Percentiles rank a stretch among this genome's conserved stretches.
Conservation (phyloP, 257 asterid species). For the Jasminum sambac region DNA sequence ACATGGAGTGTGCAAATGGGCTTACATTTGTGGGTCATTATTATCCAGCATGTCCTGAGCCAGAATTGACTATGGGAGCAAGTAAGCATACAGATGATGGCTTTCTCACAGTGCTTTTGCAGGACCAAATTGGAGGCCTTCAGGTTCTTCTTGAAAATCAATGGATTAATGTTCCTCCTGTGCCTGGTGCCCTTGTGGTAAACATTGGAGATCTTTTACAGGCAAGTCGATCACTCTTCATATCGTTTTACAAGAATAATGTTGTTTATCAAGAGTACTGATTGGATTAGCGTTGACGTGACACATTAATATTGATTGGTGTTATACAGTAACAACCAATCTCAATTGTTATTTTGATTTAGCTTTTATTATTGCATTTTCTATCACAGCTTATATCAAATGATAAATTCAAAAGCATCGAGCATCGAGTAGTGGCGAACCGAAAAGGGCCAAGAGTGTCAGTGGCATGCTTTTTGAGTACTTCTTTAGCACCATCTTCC, state of each 20-base stretch:
- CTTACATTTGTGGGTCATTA: conserved; percentile 50
- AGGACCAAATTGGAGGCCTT: conserved; percentile 65
- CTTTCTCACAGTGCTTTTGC: conserved; percentile 65
- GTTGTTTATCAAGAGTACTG: no score
- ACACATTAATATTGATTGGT: no score
- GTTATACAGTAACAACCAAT: neutral
- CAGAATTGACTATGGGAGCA: conserved; percentile 59
- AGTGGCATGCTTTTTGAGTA: conserved; percentile 62
- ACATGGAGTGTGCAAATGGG: conserved; percentile 50
- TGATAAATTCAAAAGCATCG: conserved; percentile 55
- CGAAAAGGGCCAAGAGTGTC: conserved; percentile 59
- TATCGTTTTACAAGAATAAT: no score
- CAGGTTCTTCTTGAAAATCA: conserved; percentile 42
- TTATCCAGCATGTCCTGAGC: conserved; percentile 74
- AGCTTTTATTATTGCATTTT: neutral
- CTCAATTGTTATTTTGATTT: neutral
- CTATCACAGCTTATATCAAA: conserved; percentile 59
- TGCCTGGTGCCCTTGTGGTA: conserved; percentile 52
- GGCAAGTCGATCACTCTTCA: conserved; percentile 33
- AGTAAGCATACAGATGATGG: conserved; percentile 48
- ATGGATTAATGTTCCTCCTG: conserved; percentile 58
- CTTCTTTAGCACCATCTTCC: conserved; percentile 33
- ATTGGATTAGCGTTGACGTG: no score
- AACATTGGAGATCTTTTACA: conserved; percentile 71
- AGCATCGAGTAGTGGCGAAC: conserved; percentile 61